Conservation (phyloP, 805 yeast species). For the Suhomyces vadensis region DNA sequence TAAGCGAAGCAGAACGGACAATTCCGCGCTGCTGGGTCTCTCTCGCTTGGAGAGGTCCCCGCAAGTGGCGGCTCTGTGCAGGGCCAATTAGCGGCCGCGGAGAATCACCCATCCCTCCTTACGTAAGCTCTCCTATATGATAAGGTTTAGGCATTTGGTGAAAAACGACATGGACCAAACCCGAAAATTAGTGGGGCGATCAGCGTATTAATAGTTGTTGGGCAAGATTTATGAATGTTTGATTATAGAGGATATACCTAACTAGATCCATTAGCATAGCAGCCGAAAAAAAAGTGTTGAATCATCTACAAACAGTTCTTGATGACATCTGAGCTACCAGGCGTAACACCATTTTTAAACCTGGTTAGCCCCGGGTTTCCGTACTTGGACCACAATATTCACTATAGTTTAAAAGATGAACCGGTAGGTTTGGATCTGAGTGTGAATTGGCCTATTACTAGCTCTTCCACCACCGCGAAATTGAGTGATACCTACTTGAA, state of each 20-base stretch:
- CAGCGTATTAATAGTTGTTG: background rate
- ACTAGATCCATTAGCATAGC: too few species aligned
- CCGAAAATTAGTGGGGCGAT: background rate
- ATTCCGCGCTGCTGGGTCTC: background rate
- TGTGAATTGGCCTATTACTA: conserved; percentile 12
- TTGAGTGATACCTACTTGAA: conserved; percentile 32
- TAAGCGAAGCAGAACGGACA: background rate
- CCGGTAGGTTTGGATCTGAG: conserved; percentile 6
- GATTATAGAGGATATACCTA: too few species aligned
- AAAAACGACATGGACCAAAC: too few species aligned
- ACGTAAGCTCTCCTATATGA: conserved; percentile 1
- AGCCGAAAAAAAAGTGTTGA: too few species aligned
- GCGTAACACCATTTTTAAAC: conserved; percentile 30
- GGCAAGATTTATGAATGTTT: too few species aligned
- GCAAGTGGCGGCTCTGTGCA: background rate
- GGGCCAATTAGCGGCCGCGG: background rate
- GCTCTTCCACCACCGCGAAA: conserved; percentile 5
- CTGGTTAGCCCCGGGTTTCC: conserved; percentile 40
- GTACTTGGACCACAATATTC: conserved; percentile 35
- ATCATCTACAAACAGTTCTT: too few species aligned
- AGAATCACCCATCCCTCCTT: background rate
- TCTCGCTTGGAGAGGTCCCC: conserved; percentile 2
- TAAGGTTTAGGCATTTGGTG: background rate
- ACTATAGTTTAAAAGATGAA: conserved; percentile 24
- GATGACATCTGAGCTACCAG: conserved; percentile 24